A percentile compares a stretch with the other conserved stretches of the same genome.
Evolutionary conservation across 2,329 filamentous ascomycete species (phyloP).

Genomic region (Arthrobotrys pseudoclavata): DNA sequence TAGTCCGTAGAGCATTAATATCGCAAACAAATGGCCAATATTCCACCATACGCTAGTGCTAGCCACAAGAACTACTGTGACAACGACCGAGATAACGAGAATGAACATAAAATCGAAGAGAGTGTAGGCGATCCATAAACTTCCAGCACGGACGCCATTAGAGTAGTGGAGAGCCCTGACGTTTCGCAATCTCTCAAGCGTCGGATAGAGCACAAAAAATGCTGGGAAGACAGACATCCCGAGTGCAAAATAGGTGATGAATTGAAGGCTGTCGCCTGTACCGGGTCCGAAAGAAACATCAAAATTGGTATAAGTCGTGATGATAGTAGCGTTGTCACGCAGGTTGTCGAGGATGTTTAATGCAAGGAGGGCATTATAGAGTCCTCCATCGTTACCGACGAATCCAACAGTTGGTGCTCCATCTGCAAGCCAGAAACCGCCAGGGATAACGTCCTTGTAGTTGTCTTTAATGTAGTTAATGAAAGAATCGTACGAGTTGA

Average conservation of each 20-base stretch:
- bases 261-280: conserved; percentile 79
- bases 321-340: conserved; percentile 77
- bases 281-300: conserved; percentile 78
- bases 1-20: conserved; percentile 84
- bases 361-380: conserved; percentile 72
- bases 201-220: conserved; percentile 90
- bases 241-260: conserved; percentile 85
- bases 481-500: conserved; percentile 78
- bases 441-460: conserved; percentile 78
- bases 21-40: conserved; percentile 83
- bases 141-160: conserved; percentile 85
- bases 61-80: conserved; percentile 74
- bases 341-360: conserved; percentile 78
- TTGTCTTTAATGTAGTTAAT: conserved; percentile 74
- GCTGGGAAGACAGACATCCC: conserved; percentile 83
- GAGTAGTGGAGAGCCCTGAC: conserved; percentile 90
- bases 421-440: conserved; percentile 83
- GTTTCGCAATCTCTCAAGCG: conserved; percentile 81
- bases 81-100: conserved; percentile 68
- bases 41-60: conserved; percentile 79
- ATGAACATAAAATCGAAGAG: conserved; percentile 84
- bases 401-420: conserved; percentile 77
- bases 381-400: conserved; percentile 73
- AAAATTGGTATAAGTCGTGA: conserved; percentile 80
- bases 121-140: conserved; percentile 87